Percentiles rank a stretch among this genome's conserved stretches.
phyloP scores from a whole-genome alignment of 192 early-diverging fungal genomes.

The Backusella morwellensis region DNA sequence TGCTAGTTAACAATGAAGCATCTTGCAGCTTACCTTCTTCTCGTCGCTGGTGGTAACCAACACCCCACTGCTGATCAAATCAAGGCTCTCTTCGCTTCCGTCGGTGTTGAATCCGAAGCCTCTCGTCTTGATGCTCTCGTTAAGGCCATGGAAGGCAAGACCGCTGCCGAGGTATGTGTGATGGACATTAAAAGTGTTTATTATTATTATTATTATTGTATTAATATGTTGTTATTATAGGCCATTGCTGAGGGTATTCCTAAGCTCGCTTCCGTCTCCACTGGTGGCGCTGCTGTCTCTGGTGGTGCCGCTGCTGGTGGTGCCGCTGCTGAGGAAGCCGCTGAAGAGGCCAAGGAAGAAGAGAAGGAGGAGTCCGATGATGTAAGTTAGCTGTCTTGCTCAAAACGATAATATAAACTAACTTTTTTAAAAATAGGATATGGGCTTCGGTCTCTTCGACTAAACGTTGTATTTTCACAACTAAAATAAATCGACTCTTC shows the following conservation, averaged over 20 bases:
- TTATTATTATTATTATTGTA: not conserved
- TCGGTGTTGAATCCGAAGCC: conserved; percentile 88
- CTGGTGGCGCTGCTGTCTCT: conserved; percentile 80
- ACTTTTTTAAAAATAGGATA: not conserved
- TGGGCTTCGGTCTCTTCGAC: conserved; percentile 7
- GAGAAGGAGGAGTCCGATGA: conserved; percentile 66
- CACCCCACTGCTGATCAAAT: conserved; percentile 76
- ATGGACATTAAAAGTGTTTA: not conserved
- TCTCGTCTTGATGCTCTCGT: conserved; percentile 75
- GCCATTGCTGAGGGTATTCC: conserved; percentile 85
- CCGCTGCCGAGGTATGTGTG: conserved; percentile 68
- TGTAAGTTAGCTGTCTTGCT: conserved; percentile 27
- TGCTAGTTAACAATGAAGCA: conserved; percentile 77
- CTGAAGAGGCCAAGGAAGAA: conserved; percentile 84
- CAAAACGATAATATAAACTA: not conserved
- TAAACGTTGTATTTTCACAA: not conserved
- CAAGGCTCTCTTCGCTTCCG: conserved; percentile 80
- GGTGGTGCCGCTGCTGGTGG: conserved; percentile 66
- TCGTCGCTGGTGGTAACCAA: conserved; percentile 83
- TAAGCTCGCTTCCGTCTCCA: conserved; percentile 92
- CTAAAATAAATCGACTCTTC: not conserved
- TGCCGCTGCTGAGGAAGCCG: conserved; percentile 69
- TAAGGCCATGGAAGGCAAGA: conserved; percentile 83
- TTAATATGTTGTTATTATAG: conserved; percentile 33
- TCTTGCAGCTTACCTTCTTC: conserved; percentile 96